Evolutionary conservation across 768 basidiomycete species (phyloP).

Genomic region (Phallus indusiatus): DNA sequence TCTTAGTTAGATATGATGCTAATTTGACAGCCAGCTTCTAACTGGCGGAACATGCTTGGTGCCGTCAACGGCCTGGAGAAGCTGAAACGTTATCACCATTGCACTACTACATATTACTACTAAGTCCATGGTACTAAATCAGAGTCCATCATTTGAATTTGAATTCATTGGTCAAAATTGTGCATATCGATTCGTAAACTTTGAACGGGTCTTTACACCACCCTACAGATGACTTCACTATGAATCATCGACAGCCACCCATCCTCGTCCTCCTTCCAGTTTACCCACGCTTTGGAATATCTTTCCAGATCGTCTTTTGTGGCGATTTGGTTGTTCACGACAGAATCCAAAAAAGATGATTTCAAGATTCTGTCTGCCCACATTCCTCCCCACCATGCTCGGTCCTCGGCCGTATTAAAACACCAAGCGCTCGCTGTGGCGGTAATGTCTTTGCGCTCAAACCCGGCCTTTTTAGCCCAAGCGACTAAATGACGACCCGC

Average conservation of each 20-base stretch:
- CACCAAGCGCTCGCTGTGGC: slow-evolving; percentile 27
- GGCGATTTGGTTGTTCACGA: slow-evolving; percentile 19
- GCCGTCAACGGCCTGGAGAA: no score
- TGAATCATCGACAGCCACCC: slow-evolving; percentile 27
- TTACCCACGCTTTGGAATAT: slow-evolving; percentile 18
- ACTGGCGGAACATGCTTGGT: no score
- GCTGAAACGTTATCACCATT: no score
- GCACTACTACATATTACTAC: no score
- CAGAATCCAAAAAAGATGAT: slow-evolving; percentile 25
- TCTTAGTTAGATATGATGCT: no score
- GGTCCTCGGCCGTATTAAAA: slow-evolving; percentile 27
- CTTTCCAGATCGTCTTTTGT: slow-evolving; percentile 17
- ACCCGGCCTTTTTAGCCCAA: slow-evolving; percentile 31
- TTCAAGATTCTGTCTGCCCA: slow-evolving; percentile 23
- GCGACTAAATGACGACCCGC: slow-evolving; percentile 28
- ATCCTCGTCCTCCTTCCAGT: slow-evolving; percentile 24
- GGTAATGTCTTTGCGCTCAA: slow-evolving; percentile 19
- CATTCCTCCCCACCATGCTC: slow-evolving; percentile 27
- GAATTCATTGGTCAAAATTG: no score
- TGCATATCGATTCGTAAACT: no score
- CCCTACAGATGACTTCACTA: slow-evolving; percentile 25
- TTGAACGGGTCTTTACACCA: background rate
- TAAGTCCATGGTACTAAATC: no score
- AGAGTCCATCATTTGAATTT: no score
- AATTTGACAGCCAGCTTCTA: no score